A percentile compares a stretch with the other conserved stretches of the same genome.
Conservation (phyloP, 805 yeast genomes). For the Groenewaldozyma tartarivorans region DNA sequence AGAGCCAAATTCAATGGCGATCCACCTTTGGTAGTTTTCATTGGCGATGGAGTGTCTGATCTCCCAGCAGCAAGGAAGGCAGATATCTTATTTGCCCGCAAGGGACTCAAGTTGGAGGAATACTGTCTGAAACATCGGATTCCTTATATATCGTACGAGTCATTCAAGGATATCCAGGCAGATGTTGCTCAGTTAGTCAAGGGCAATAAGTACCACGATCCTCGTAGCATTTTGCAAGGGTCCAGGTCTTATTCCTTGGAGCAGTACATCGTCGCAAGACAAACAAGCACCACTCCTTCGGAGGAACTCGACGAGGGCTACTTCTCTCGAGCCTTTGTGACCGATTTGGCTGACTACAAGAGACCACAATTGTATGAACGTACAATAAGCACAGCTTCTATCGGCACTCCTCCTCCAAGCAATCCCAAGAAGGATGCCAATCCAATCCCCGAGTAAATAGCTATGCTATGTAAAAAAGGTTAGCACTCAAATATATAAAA, state of each 20-base stretch:
- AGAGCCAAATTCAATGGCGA: constrained; percentile 17
- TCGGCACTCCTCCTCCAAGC: too few species aligned
- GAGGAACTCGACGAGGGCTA: not conserved
- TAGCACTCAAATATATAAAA: too few species aligned
- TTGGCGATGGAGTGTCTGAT: constrained; percentile 51
- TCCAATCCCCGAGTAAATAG: too few species aligned
- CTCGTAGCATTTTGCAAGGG: constrained; percentile 3
- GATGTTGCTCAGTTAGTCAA: constrained; percentile 25
- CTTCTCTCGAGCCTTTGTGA: not conserved
- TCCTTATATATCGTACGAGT: constrained; percentile 33
- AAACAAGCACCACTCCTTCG: not conserved
- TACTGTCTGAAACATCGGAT: constrained; percentile 32
- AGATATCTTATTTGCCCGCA: constrained; percentile 35
- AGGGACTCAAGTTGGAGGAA: constrained; percentile 32
- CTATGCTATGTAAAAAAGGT: too few species aligned
- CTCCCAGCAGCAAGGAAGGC: constrained; percentile 37
- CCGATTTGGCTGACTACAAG: constrained; percentile 1
- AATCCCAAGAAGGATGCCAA: too few species aligned
- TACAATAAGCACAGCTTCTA: too few species aligned
- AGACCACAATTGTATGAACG: too few species aligned
- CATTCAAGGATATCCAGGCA: constrained; percentile 31
- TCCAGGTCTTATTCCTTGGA: constrained; percentile 1
- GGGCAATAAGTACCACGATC: constrained; percentile 16
- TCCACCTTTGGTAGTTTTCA: constrained; percentile 41
- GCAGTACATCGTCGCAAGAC: not conserved